phyloP scores from a whole-genome alignment of 2,329 filamentous ascomycete species.

The Incumbomyces lentus region DNA sequence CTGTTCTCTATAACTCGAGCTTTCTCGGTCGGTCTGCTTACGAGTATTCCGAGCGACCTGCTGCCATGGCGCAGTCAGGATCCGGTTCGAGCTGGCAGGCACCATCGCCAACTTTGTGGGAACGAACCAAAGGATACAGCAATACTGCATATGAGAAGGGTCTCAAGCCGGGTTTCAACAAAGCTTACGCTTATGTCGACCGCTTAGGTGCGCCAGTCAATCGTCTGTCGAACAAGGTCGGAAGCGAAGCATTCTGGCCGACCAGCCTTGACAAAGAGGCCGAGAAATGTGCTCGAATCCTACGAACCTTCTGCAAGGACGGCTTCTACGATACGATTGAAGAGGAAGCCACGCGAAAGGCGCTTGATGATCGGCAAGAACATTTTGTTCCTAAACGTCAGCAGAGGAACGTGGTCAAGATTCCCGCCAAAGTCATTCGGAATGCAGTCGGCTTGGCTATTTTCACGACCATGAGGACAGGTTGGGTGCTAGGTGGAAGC shows the following conservation, averaged over 20 bases:
- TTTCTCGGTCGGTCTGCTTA: constrained; percentile 36
- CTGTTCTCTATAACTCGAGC: too few relatives aligned
- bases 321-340: constrained; percentile 55
- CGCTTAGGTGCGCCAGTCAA: constrained; percentile 70
- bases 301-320: constrained; percentile 82
- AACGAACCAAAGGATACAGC: constrained; percentile 40
- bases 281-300: constrained; percentile 80
- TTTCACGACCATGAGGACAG: constrained; percentile 91
- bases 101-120: constrained; percentile 38
- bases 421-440: constrained; percentile 73
- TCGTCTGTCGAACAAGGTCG: constrained; percentile 68
- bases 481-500: constrained; percentile 81
- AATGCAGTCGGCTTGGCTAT: constrained; percentile 85
- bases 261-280: constrained; percentile 77
- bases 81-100: constrained; percentile 2
- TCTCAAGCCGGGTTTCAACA: constrained; percentile 61
- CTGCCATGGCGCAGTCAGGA: constrained; percentile 50
- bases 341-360: constrained; percentile 41
- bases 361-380: constrained; percentile 23
- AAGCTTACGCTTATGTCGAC: constrained; percentile 56
- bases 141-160: constrained; percentile 32
- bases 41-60: constrained; percentile 29
- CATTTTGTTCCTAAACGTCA: constrained; percentile 45
- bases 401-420: constrained; percentile 65
- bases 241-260: constrained; percentile 75